These are phyloP conservation scores for Chytriomyces confervae DNA, from an alignment of 192 early-diverging fungal species.

Conservation along the genomic window DNA sequence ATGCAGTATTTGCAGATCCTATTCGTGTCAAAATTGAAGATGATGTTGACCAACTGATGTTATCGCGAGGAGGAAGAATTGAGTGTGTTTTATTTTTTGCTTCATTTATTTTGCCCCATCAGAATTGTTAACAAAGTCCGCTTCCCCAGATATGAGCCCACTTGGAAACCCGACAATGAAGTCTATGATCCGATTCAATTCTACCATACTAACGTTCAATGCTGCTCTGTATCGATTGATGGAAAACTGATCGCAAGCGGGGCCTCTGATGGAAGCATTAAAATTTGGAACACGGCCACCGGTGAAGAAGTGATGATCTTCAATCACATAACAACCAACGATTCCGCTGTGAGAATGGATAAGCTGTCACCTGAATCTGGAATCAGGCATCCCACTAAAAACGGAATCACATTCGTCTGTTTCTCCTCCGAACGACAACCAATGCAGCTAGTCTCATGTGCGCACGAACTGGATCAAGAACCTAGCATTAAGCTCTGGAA, in stretches of 20 bases:
- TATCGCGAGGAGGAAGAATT: constrained; percentile 19
- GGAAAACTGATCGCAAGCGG: constrained; percentile 81
- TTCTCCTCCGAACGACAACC: constrained; percentile 31
- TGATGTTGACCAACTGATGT: constrained; percentile 1
- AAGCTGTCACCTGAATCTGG: background rate
- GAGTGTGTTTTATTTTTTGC: constrained; percentile 16
- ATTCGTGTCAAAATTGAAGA: constrained; percentile 28
- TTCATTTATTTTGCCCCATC: background rate
- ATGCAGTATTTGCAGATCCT: constrained; percentile 26
- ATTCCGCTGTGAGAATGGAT: background rate
- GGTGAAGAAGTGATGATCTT: constrained; percentile 47
- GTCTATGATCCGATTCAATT: constrained; percentile 32
- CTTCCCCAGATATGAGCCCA: constrained; percentile 24
- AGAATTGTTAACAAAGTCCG: background rate
- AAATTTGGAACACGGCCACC: constrained; percentile 80
- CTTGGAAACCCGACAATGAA: constrained; percentile 30
- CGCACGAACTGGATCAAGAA: constrained; percentile 30
- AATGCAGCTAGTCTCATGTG: constrained; percentile 11
- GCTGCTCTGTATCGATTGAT: constrained; percentile 39
- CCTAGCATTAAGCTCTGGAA: constrained; percentile 35
- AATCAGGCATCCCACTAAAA: background rate
- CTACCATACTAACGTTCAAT: constrained; percentile 34
- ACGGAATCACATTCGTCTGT: constrained; percentile 33
- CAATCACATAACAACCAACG: constrained; percentile 17
- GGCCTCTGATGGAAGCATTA: constrained; percentile 79